Evolutionary conservation across 345 rosid species (phyloP), one percentile per base, ranked within the genome.

Genomic region (Eutrema japonicum): DNA sequence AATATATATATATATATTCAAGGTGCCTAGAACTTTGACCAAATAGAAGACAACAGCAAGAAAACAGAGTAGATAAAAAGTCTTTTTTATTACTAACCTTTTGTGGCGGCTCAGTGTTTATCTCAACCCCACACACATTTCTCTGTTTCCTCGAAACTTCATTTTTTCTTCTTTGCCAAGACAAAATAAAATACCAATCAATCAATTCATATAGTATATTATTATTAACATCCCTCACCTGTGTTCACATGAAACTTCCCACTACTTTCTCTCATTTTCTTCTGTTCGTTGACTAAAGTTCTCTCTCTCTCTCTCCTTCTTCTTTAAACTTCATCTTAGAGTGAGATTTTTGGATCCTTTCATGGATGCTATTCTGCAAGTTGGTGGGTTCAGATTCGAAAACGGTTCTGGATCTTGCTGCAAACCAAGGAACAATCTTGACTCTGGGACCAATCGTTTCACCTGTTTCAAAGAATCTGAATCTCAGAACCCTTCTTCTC

Each of bases 351-450:
- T 32, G 43, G 36, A 66, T 50, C 38, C 42, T 47, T 16, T 8
- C 36, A 76, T 76, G 79, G 79, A 76, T 76, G 75, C 79, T 76
- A 5, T 76, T 42, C 42, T 68, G 9, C 79, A 62, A 52, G 74
- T 68, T 53, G 70, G 43, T 54, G 75, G 75, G 64, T 76, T 68
- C 7, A 62, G 7, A 62, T 69, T 69, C 16, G 65, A 76, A 1
- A 75, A 52, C 16, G 64, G 74, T 68, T 68, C 79, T 59, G 70
- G 79, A n/a, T 52, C 79, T 60, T 68, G 69, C 26, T 75, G 79
- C 55, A 68, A 75, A 52, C 57, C 79, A 8, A 75, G 68, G 6
- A 75, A 27, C 79, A 68, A 51, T 60, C 60, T 61, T 10, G 78
- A 66, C 5, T 13, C 78, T 9, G 72, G 14, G 5, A 55, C 71